Conservation (phyloP, 108 stramenopile genomes). For the Epithemia pelagica region DNA sequence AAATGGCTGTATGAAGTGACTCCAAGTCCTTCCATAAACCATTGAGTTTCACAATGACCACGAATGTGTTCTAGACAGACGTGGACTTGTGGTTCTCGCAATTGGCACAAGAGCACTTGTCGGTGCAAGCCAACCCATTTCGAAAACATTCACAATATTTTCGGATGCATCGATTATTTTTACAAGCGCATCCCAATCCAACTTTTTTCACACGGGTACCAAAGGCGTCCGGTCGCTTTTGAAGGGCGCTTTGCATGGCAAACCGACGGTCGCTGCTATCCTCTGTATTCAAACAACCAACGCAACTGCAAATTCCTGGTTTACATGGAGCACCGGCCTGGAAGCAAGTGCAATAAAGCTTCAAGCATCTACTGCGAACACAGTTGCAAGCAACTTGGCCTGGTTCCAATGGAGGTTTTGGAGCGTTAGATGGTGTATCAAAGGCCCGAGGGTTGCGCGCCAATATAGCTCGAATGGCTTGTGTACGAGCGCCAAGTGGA, state of each 20-base stretch:
- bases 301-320: constrained; percentile 35
- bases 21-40: too few species aligned
- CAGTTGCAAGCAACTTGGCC: constrained; percentile 82
- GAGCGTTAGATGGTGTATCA: constrained; percentile 9
- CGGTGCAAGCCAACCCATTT: constrained; percentile 40
- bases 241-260: constrained; percentile 33
- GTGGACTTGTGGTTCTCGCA: constrained; percentile 35
- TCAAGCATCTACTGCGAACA: constrained; percentile 73
- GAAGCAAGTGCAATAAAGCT: constrained; percentile 92
- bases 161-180: constrained; percentile 73
- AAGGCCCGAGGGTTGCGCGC: constrained; percentile 54
- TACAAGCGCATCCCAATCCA: constrained; percentile 81
- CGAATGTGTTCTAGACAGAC: too few species aligned
- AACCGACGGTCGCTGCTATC: constrained; percentile 21
- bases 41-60: too few species aligned
- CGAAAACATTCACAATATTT: constrained; percentile 91
- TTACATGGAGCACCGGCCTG: constrained; percentile 61
- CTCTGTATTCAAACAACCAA: constrained; percentile 39
- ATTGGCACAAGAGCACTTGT: constrained; percentile 35
- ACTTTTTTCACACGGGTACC: constrained; percentile 26
- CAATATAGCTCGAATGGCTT: constrained; percentile 46
- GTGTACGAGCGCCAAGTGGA: constrained; percentile 35
- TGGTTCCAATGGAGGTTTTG: constrained; percentile 21
- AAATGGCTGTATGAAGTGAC: too few species aligned
- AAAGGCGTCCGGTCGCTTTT: constrained; percentile 55